Evolutionary conservation across 208 protist genomes (phyloP), one percentile per base, ranked within the genome.

Genomic region (Wallacemonas sp.): DNA sequence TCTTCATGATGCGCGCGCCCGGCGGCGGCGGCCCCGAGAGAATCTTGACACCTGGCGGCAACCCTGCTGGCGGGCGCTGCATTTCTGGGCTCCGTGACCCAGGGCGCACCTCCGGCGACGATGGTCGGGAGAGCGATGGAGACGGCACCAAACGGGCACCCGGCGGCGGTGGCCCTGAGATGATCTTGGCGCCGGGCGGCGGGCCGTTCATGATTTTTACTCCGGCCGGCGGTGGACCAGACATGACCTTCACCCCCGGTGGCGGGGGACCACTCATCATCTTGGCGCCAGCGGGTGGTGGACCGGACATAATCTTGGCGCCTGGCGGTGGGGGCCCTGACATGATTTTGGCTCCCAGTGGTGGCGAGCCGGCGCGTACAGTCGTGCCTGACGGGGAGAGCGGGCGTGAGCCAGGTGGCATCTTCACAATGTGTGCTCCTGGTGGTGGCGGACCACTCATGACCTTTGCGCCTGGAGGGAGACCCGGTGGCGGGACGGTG

Each of bases 151-250:
- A 10, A 17, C 39, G 37, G 5, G 61, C 50, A 10, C 69, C 39
- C 5, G 68, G 57, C 12, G 68, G 21, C 12, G 66, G 72, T 22
- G 38, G 54, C 0, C 54, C 27, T 3, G 48, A 36, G 21, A 76
- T 60, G n/a, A 79, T 33, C 34, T 64, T 50, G 13, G 61, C 32
- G 1, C 72, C 77, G 9, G 73, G 71, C 19, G 79, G 83, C 0
- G 83, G 69, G 0, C 73, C 82, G 36, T 66, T 64, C 32, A 87
- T 81, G 1, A 84, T 22, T 52, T 83, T 87, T 33, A 52, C 66
- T 4, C 79, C 77, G 0, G 77, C 68, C 19, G 74, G 73, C 1
- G 68, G 66, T 4, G 59, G 62, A 13, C 64, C 72, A 21, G 32
- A 42, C 66, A 68, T 76, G 10, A 77, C 3, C 62, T 70, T 77